These are phyloP conservation scores for Colletotrichum sp. DNA, from an alignment of 2,329 filamentous ascomycete genomes.

Conservation along the genomic window DNA sequence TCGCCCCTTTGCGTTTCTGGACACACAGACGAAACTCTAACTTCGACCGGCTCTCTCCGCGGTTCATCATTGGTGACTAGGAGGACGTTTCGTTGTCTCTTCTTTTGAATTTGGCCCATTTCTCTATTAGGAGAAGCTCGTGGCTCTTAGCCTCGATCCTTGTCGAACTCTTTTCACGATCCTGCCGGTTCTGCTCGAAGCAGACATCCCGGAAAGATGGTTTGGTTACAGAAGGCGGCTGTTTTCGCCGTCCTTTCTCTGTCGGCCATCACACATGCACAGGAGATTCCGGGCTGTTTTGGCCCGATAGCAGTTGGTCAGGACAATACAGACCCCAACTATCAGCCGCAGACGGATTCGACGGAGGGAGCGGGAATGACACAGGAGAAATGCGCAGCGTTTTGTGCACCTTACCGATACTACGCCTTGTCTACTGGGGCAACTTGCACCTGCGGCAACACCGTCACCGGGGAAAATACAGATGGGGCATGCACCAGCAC, in stretches of 20 bases:
- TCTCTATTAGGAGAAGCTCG: neutral
- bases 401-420: too few relatives aligned
- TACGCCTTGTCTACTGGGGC: too few relatives aligned
- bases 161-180: neutral
- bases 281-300: too few relatives aligned
- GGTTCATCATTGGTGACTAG: neutral
- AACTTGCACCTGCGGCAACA: too few relatives aligned
- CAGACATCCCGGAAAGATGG: neutral
- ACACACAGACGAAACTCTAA: neutral
- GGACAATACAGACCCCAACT: too few relatives aligned
- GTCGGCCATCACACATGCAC: neutral
- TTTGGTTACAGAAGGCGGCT: neutral
- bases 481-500: too few relatives aligned
- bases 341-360: too few relatives aligned
- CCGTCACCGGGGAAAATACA: too few relatives aligned
- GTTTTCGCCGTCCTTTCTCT: neutral
- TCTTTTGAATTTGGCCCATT: neutral
- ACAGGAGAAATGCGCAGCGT: too few relatives aligned
- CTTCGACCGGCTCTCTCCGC: neutral
- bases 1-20: neutral
- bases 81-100: neutral
- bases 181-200: neutral
- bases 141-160: neutral
- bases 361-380: too few relatives aligned
- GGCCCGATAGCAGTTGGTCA: too few relatives aligned